A percentile compares a stretch with the other conserved stretches of the same genome.
These are phyloP conservation scores for Leccinum olivaceopallidum DNA, from an alignment of 768 basidiomycete genomes.

Conservation along the genomic window DNA sequence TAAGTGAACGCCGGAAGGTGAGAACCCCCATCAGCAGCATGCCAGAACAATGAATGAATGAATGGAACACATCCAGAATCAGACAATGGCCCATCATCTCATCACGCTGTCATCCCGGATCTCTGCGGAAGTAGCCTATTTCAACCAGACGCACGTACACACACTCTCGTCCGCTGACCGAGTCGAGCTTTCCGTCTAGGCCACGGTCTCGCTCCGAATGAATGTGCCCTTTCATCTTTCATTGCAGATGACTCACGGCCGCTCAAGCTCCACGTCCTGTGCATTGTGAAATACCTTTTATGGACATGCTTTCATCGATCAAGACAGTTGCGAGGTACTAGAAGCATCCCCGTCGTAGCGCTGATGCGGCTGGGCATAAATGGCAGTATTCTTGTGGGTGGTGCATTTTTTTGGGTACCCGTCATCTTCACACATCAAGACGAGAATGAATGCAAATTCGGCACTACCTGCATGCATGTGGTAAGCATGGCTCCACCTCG, in stretches of 20 bases:
- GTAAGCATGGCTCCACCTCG: conserved; percentile 35
- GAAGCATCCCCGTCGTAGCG: conserved; percentile 21
- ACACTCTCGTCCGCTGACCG: background rate
- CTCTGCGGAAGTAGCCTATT: background rate
- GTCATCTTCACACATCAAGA: conserved; percentile 25
- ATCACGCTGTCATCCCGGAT: conserved; percentile 7
- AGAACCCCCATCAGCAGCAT: conserved; percentile 26
- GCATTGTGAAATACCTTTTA: conserved; percentile 24
- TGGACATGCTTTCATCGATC: conserved; percentile 17
- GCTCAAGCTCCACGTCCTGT: conserved; percentile 35
- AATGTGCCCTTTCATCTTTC: conserved; percentile 22
- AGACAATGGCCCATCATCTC: conserved; percentile 16
- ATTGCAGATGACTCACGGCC: conserved; percentile 9
- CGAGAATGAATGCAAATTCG: conserved; percentile 34
- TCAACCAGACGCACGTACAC: background rate
- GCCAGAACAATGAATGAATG: conserved; percentile 29
- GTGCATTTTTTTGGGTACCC: conserved; percentile 18
- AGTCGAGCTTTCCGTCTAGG: conserved; percentile 6
- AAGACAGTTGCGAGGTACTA: conserved; percentile 12
- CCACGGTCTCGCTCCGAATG: conserved; percentile 16
- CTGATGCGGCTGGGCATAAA: conserved; percentile 18
- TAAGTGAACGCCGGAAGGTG: conserved; percentile 31
- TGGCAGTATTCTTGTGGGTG: conserved; percentile 27
- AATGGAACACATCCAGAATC: conserved; percentile 17
- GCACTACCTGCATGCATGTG: conserved; percentile 31